These are phyloP conservation scores for Aspergillus ellipticus DNA, from an alignment of 495 filamentous ascomycete genomes.

Conservation along the genomic window DNA sequence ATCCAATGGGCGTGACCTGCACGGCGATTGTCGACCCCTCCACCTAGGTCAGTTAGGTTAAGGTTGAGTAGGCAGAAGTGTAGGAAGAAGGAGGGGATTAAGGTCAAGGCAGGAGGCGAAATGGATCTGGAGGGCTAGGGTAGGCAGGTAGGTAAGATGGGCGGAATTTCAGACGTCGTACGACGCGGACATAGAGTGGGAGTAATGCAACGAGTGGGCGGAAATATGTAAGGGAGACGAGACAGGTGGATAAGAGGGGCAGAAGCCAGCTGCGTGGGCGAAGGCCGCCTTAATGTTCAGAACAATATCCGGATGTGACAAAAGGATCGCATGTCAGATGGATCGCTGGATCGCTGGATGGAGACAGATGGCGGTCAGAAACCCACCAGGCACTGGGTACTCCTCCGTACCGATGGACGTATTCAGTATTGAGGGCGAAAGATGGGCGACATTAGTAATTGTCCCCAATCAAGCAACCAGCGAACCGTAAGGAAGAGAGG, in stretches of 20 bases:
- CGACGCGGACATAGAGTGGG: not conserved
- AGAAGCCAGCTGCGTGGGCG: not conserved
- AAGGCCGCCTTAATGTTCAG: conserved; percentile 1
- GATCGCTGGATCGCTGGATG: not conserved
- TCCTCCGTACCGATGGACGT: no score
- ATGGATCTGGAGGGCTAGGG: not conserved
- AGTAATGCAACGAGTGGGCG: not conserved
- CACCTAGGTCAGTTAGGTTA: not conserved
- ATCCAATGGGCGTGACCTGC: conserved; percentile 7
- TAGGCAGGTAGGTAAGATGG: not conserved
- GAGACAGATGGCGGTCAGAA: not conserved
- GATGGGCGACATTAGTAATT: not conserved
- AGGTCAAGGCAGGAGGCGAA: conserved; percentile 1
- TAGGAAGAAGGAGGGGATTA: not conserved
- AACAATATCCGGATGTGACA: not conserved
- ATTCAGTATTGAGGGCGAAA: not conserved
- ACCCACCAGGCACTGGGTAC: not conserved
- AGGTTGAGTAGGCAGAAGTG: not conserved
- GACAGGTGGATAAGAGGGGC: not conserved
- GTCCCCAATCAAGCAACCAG: conserved; percentile 1
- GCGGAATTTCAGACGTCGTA: not conserved
- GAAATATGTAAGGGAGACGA: not conserved
- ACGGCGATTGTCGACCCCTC: conserved; percentile 1
- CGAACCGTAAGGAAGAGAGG: conserved; percentile 3
- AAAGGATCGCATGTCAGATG: conserved; percentile 1